Evolutionary conservation across 2,329 filamentous ascomycete genomes (phyloP).

Genomic region (Myriangium duriaei): DNA sequence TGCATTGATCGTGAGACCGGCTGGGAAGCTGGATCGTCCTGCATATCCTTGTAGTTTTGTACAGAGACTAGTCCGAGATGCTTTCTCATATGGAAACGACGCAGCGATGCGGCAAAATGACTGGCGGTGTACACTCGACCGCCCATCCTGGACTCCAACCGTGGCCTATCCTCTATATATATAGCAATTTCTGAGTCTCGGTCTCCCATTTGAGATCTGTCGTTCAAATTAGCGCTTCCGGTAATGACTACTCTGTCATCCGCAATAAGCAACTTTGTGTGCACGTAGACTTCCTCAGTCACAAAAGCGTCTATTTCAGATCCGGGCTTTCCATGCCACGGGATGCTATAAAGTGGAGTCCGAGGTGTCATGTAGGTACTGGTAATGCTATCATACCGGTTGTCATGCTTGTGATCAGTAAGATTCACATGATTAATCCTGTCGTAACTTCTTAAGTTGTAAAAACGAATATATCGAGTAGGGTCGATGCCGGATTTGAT

Average conservation of each 20-base stretch:
- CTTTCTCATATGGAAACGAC: conserved; percentile 79
- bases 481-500: conserved; percentile 55
- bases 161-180: conserved; percentile 65
- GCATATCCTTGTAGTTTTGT: conserved; percentile 54
- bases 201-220: conserved; percentile 63
- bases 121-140: conserved; percentile 59
- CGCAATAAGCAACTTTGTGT: conserved; percentile 63
- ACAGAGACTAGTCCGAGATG: conserved; percentile 72
- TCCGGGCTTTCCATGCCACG: conserved; percentile 43
- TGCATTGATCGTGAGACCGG: conserved; percentile 41
- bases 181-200: conserved; percentile 89
- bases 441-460: conserved; percentile 74
- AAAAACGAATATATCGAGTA: conserved; percentile 65
- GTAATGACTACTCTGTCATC: conserved; percentile 75
- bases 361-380: conserved; percentile 75
- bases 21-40: conserved; percentile 41
- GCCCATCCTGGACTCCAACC: conserved; percentile 62
- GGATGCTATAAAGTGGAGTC: conserved; percentile 53
- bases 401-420: conserved; percentile 48
- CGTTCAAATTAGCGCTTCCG: conserved; percentile 60
- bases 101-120: conserved; percentile 65
- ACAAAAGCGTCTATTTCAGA: conserved; percentile 51
- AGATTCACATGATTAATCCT: conserved; percentile 59
- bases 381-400: conserved; percentile 63
- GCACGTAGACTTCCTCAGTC: conserved; percentile 50